Evolutionary conservation across 805 yeast genomes (phyloP).

Genomic region (Torulaspora maleeae): DNA sequence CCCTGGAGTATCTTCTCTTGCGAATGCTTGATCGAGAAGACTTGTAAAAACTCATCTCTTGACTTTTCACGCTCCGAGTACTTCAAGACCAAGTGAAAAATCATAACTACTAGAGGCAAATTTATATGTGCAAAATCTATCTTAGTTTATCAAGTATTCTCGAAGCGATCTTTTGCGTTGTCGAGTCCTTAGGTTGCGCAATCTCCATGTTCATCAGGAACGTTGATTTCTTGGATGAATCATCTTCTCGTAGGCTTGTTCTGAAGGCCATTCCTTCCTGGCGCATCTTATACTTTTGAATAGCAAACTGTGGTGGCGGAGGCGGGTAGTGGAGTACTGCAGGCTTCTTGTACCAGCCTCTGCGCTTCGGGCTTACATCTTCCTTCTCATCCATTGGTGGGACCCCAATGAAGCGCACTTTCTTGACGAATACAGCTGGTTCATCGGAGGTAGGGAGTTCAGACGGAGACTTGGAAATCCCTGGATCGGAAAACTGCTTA

Average conservation of each 20-base stretch:
- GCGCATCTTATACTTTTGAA: slow-evolving; percentile 20
- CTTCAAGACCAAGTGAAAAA: background rate
- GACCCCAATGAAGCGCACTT: slow-evolving; percentile 36
- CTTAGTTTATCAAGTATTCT: slow-evolving; percentile 27
- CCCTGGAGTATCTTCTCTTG: background rate
- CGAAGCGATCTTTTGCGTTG: slow-evolving; percentile 22
- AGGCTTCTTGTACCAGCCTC: slow-evolving; percentile 38
- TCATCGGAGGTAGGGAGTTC: background rate
- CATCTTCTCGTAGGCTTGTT: slow-evolving; percentile 29
- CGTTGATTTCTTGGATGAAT: slow-evolving; percentile 6
- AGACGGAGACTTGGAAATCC: background rate
- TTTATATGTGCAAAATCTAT: slow-evolving; percentile 5
- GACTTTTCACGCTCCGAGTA: background rate
- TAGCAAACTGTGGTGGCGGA: slow-evolving; percentile 23
- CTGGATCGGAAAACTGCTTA: background rate
- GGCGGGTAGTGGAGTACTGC: slow-evolving; percentile 35
- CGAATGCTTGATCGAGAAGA: too few species aligned
- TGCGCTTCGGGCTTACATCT: slow-evolving; percentile 31
- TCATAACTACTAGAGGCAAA: background rate
- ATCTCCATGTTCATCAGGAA: slow-evolving; percentile 7
- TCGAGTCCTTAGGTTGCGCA: slow-evolving; percentile 13
- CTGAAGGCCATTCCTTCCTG: slow-evolving; percentile 37
- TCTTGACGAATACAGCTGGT: slow-evolving; percentile 16
- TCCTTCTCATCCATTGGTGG: slow-evolving; percentile 34
- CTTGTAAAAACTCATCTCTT: background rate